Base-by-base conservation (phyloP, 441 rosid genomes). In the Croton setiger region DNA sequence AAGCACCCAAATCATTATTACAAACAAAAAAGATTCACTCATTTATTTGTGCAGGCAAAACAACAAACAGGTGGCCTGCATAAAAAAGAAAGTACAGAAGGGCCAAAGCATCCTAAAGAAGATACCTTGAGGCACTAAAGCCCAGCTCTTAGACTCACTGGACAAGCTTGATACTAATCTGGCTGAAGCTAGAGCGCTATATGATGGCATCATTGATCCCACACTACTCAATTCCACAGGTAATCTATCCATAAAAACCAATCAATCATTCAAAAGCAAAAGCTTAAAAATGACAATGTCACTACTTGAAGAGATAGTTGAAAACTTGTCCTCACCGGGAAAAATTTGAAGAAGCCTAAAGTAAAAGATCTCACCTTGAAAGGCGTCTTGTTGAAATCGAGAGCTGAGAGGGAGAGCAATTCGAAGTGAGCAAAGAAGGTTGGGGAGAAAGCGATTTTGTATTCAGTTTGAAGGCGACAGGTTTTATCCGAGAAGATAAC, bases 111-210 rank as follows among this genome's bases (percentile, higher is more conserved):
- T 35, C n/a, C 8, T 9, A 4, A 60, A 23, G 65, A 43, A 60
- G 64, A 56, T 20, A 89, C 93, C 94, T 85, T 87, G 92, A 81
- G 92, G 90, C 76, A 85, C 92, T 60, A 88, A 63, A 71, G 84
- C 86, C 93, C 88, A 86, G 72, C 79, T 69, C 44, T 62, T 78
- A 69, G 86, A 81, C 64, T 79, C 87, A 44, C 77, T 67, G 9
- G 93, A 72, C 84, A 87, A 84, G 73, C 86, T 85, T 51, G 96
- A 89, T 17, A 72, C 73, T 49, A 90, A 71, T 76, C 84, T 80
- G 11, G 93, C 82, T 20, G 90, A 81, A 45, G 93, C 85, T 68
- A 82, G 74, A 17, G 91, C 93, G 44, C 74, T 82, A 72, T 89
- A 83, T 60, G 86, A 75, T 36, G 93, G 93, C 74, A 86, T 23